Evolutionary conservation across 495 filamentous ascomycete genomes (phyloP), one percentile per base, ranked within the genome.

Genomic region (Rusavskia elegans): DNA sequence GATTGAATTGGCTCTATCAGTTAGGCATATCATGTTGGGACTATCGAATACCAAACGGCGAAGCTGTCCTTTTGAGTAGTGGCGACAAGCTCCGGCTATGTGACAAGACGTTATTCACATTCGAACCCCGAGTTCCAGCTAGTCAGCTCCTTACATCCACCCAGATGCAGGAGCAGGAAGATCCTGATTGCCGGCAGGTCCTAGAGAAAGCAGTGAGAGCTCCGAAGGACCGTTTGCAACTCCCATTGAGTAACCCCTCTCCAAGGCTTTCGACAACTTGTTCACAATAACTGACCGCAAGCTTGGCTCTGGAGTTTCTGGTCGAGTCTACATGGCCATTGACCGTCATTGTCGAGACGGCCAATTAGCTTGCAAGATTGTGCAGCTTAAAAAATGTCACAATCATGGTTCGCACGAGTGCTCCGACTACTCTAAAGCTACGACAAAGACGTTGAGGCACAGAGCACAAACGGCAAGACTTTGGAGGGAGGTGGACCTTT

Each of bases 21-120:
- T 77, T 77, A 53, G 77, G 78, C 6, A 80, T 71, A 0, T 63
- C 57, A 29, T 69, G 80, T 63, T 77, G 80, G 51, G 65, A 62
- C 2, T 57, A 61, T 23, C 60, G 64, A 3, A 71, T 80, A 55
- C 74, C 71, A 0, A 63, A 60, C 36, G 60, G 59, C 1, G 58
- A 59, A 16, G 63, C 70, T 20, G 67, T 73, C 53, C 67, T 83
- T 1, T 71, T 84, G 7, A 67, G 71, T 39, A 54, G 77, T 58
- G 76, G 76, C 2, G 79, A 84, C 57, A 54, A 68, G 5, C 66
- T 85, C 21, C 29, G 52, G 5, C 44, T 52, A 1, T 50, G 55
- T 27, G 53, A 57, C 36, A 50, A 10, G 40, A 57, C 42, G 57
- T 52, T n/a, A 35, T 71, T 39, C 53, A 50, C 27, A 66, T 66